phyloP scores from a whole-genome alignment of 805 yeast genomes.

The Aciculoconidium aculeatum region DNA sequence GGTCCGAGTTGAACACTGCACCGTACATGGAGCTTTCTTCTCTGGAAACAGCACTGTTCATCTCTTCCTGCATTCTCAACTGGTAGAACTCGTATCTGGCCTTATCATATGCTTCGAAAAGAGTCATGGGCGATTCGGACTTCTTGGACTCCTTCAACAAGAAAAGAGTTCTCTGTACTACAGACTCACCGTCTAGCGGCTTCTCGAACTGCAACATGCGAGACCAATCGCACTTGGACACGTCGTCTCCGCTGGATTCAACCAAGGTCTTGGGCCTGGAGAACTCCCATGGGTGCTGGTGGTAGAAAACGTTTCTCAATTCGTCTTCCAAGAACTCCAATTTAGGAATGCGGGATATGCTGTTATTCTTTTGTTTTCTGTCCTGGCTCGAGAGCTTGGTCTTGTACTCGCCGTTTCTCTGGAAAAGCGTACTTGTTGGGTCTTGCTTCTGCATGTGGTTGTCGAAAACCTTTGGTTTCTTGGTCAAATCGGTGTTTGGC shows the following conservation, averaged over 20 bases:
- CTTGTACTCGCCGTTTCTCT: slow-evolving; percentile 26
- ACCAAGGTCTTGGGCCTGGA: slow-evolving; percentile 81
- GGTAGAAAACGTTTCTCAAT: slow-evolving; percentile 73
- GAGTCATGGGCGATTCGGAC: slow-evolving; percentile 14
- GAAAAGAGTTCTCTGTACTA: slow-evolving; percentile 41
- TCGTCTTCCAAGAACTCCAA: slow-evolving; percentile 69
- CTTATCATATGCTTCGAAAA: slow-evolving; percentile 71
- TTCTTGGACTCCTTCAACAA: slow-evolving; percentile 20
- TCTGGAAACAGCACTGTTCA: slow-evolving; percentile 61
- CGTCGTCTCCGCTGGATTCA: slow-evolving; percentile 66
- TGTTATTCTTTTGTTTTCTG: slow-evolving; percentile 30
- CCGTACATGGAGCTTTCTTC: slow-evolving; percentile 90
- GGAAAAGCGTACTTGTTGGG: slow-evolving; percentile 19
- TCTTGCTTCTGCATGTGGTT: slow-evolving; percentile 21
- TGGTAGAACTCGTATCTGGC: slow-evolving; percentile 87
- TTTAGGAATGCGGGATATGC: slow-evolving; percentile 45
- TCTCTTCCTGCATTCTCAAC: slow-evolving; percentile 77
- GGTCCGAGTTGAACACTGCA: slow-evolving; percentile 57
- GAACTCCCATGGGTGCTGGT: slow-evolving; percentile 97
- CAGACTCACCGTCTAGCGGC: slow-evolving; percentile 79
- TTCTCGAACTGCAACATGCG: slow-evolving; percentile 64
- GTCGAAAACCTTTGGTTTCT: slow-evolving; percentile 32
- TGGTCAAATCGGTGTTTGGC: slow-evolving; percentile 60
- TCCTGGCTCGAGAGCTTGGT: slow-evolving; percentile 42
- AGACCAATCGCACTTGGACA: slow-evolving; percentile 65